Percentiles rank a stretch among this genome's conserved stretches.
Conservation (phyloP, 495 filamentous ascomycete genomes). For the Antarctomyces pellizariae region DNA sequence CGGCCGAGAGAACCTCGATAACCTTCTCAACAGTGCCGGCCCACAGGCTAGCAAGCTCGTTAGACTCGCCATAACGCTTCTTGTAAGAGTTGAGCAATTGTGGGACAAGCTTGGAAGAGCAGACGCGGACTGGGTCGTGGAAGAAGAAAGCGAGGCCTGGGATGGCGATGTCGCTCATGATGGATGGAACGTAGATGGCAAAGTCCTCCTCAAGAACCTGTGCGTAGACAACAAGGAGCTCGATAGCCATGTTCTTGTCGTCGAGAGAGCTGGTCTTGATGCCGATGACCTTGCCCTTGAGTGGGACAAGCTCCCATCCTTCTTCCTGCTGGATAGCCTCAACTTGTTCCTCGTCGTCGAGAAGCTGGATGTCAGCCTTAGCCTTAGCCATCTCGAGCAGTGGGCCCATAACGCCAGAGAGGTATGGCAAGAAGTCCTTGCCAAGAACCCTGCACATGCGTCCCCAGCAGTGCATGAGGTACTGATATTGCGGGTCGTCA, state of each 20-base stretch:
- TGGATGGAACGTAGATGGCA: constrained; percentile 72
- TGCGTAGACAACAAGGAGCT: constrained; percentile 90
- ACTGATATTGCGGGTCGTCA: constrained; percentile 91
- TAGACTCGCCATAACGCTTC: constrained; percentile 62
- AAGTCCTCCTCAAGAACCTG: constrained; percentile 82
- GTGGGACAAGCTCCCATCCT: constrained; percentile 90
- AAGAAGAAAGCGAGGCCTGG: constrained; percentile 96
- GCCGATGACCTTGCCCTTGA: constrained; percentile 92
- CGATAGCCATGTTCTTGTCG: constrained; percentile 97
- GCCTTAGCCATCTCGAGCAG: constrained; percentile 76
- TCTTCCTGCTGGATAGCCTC: constrained; percentile 86
- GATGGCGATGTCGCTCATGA: constrained; percentile 90
- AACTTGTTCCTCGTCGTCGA: constrained; percentile 90
- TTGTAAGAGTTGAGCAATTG: constrained; percentile 89
- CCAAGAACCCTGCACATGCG: constrained; percentile 92
- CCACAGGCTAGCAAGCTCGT: constrained; percentile 61
- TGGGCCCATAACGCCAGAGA: constrained; percentile 84
- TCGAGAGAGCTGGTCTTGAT: constrained; percentile 94
- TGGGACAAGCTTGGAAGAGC: constrained; percentile 84
- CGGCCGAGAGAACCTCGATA: constrained; percentile 79
- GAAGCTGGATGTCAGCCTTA: constrained; percentile 89
- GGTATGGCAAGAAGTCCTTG: constrained; percentile 73
- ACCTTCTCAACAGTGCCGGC: constrained; percentile 67
- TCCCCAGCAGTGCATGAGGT: constrained; percentile 97
- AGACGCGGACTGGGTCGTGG: constrained; percentile 90